Evolutionary conservation across 306 rosid species (phyloP).

Genomic region (Rosa persica): DNA sequence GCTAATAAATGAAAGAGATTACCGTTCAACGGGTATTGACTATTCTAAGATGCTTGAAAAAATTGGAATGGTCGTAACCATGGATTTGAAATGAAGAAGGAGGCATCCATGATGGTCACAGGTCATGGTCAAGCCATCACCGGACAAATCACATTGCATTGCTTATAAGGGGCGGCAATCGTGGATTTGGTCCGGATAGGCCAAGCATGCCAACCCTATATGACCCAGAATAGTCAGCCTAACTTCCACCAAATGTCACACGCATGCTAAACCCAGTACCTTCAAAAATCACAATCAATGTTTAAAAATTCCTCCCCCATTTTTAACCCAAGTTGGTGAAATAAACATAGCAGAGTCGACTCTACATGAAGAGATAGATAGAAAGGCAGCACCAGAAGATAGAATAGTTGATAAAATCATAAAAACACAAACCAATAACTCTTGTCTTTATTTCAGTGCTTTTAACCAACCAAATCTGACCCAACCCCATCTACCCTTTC

Average conservation of each 20-base stretch:
- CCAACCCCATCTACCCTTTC: constrained; percentile 33
- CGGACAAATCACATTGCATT: neutral
- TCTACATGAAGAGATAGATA: constrained; percentile 8
- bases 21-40: neutral
- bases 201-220: constrained; percentile 20
- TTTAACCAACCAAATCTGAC: constrained; percentile 40
- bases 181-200: constrained; percentile 2
- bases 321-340: neutral
- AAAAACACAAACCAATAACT: constrained; percentile 44
- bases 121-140: constrained; percentile 14
- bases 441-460: constrained; percentile 37
- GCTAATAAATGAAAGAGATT: neutral
- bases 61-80: neutral
- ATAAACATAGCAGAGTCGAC: constrained; percentile 5
- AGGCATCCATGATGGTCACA: neutral
- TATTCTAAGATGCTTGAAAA: neutral
- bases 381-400: neutral
- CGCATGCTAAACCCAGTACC: constrained; percentile 17
- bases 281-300: neutral
- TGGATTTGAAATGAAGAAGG: neutral
- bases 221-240: constrained; percentile 47
- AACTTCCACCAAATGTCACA: constrained; percentile 43
- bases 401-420: constrained; percentile 21
- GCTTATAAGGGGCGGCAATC: neutral
- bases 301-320: neutral